phyloP scores from a whole-genome alignment of 1,284 basidiomycete genomes.

The Cutaneotrichosporon daszewskae region DNA sequence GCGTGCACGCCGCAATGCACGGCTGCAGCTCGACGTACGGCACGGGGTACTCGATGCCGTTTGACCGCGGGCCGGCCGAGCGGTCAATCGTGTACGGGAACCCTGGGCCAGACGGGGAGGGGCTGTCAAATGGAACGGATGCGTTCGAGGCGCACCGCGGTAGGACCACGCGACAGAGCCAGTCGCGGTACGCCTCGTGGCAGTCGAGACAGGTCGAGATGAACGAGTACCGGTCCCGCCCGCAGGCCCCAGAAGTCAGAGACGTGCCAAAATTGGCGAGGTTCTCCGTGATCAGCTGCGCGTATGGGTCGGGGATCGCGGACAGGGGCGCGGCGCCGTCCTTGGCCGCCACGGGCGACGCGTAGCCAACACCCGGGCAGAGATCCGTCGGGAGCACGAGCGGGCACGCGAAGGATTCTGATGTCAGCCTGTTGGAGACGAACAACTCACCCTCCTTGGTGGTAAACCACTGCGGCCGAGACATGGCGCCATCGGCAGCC shows the following conservation, averaged over 20 bases:
- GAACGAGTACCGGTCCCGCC: conserved; percentile 72
- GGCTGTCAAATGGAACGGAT: no score
- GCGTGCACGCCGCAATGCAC: conserved; percentile 69
- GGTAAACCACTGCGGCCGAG: conserved; percentile 32
- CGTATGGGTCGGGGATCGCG: conserved; percentile 54
- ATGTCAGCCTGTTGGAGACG: not conserved
- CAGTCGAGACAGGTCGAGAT: conserved; percentile 71
- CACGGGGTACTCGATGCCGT: conserved; percentile 22
- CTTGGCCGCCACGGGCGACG: conserved; percentile 55
- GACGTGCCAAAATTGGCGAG: conserved; percentile 68
- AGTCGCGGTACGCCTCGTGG: conserved; percentile 64
- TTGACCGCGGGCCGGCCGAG: conserved; percentile 45
- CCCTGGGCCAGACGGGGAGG: conserved; percentile 29
- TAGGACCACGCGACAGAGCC: conserved; percentile 69
- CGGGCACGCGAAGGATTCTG: conserved; percentile 65
- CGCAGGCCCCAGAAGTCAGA: conserved; percentile 64
- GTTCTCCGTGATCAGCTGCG: conserved; percentile 55
- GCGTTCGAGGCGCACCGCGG: conserved; percentile 65
- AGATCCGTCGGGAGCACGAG: conserved; percentile 65
- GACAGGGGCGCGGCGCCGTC: conserved; percentile 28
- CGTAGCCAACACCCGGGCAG: conserved; percentile 66
- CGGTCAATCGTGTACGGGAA: conserved; percentile 45
- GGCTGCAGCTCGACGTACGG: conserved; percentile 63
- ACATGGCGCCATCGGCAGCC: conserved; percentile 6
- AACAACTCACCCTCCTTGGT: conserved; percentile 42